These are phyloP conservation scores for Colletotrichum tropicicola DNA, from an alignment of 2,329 filamentous ascomycete genomes.

Conservation along the genomic window DNA sequence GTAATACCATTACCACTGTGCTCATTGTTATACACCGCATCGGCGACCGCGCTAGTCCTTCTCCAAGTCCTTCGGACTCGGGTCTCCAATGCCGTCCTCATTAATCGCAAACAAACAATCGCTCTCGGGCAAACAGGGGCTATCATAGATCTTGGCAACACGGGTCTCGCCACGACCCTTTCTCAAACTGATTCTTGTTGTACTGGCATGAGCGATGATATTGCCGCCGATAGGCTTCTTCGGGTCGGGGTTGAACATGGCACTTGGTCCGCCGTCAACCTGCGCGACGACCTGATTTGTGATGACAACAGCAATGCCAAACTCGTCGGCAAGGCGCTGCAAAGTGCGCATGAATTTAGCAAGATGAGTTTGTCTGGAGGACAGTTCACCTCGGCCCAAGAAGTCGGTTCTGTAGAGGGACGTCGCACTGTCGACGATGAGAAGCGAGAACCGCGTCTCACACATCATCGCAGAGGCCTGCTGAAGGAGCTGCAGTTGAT, in stretches of 20 bases:
- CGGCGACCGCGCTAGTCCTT: constrained; percentile 65
- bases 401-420: constrained; percentile 97
- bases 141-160: constrained; percentile 99
- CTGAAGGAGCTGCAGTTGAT: constrained; percentile 93
- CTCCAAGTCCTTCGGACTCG: constrained; percentile 93
- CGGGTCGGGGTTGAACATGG: constrained; percentile 99
- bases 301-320: constrained; percentile 97
- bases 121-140: constrained; percentile 93
- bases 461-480: constrained; percentile 99
- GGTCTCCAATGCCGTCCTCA: constrained; percentile 96
- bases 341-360: constrained; percentile 90
- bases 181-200: constrained; percentile 92
- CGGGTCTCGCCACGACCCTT: constrained; percentile 95
- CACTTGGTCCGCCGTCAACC: constrained; percentile 92
- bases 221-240: constrained; percentile 99
- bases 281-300: constrained; percentile 99
- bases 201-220: constrained; percentile 97
- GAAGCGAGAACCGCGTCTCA: constrained; percentile 94
- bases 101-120: constrained; percentile 97
- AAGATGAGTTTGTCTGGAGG: constrained; percentile 88
- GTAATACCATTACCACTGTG: neutral
- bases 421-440: constrained; percentile 96
- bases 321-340: constrained; percentile 81
- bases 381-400: constrained; percentile 93
- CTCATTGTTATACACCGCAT: neutral